A percentile compares a stretch with the other conserved stretches of the same genome.
Conservation (phyloP, 345 rosid species). For the Gossypium ekmanianum region DNA sequence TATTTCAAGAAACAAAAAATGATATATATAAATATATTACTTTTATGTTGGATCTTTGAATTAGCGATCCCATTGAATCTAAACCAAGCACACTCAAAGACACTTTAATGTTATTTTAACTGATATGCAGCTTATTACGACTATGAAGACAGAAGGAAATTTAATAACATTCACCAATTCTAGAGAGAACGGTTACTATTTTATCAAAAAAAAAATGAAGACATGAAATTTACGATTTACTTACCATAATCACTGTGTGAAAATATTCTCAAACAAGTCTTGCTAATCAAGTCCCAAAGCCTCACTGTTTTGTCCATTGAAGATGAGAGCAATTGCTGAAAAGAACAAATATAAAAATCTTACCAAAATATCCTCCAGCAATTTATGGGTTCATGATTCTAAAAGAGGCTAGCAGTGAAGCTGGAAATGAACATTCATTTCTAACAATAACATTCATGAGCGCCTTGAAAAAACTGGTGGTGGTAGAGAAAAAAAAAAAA, state of each 20-base stretch:
- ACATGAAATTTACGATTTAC: slow-evolving; percentile 19
- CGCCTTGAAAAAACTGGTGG: not conserved
- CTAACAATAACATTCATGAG: not conserved
- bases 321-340: slow-evolving; percentile 86
- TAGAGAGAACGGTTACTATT: not conserved
- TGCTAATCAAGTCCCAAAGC: slow-evolving; percentile 77
- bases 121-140: not conserved
- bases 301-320: slow-evolving; percentile 99
- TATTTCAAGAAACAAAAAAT: slow-evolving; percentile 2
- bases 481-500: not conserved
- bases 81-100: not conserved
- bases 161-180: not conserved
- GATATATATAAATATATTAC: not conserved
- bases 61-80: not conserved
- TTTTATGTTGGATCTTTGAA: not conserved
- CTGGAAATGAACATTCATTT: not conserved
- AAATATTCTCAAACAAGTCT: slow-evolving; percentile 83
- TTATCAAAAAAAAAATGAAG: not conserved
- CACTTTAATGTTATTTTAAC: not conserved
- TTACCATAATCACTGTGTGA: slow-evolving; percentile 94
- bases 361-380: slow-evolving; percentile 15
- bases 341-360: slow-evolving; percentile 20
- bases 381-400: not conserved
- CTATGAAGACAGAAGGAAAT: not conserved
- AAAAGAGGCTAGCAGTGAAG: slow-evolving; percentile 3